Conservation (phyloP, 2,329 filamentous ascomycete genomes). For the Fusarium secorum region DNA sequence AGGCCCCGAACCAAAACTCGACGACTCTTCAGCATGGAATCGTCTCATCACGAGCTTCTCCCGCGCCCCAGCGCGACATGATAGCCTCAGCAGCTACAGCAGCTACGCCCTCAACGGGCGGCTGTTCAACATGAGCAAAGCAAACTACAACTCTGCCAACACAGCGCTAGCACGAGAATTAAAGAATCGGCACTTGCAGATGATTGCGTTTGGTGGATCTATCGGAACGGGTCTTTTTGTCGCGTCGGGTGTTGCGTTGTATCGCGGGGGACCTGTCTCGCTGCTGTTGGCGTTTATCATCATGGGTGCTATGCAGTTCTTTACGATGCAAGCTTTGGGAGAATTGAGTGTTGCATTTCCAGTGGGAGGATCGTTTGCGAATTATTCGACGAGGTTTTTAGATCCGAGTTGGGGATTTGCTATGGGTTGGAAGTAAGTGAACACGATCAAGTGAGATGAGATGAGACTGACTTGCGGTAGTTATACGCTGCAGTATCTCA, state of each 20-base stretch:
- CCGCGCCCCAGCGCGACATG: constrained; percentile 17
- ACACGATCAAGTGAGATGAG: too few species aligned
- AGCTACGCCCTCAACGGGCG: constrained; percentile 20
- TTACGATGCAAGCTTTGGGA: constrained; percentile 87
- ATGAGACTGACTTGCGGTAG: constrained; percentile 48
- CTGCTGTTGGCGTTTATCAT: constrained; percentile 77
- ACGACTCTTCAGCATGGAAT: not conserved
- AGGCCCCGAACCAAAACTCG: not conserved
- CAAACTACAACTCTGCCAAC: constrained; percentile 76
- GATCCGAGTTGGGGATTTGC: constrained; percentile 95
- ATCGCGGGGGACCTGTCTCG: constrained; percentile 77
- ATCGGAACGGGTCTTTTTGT: constrained; percentile 91
- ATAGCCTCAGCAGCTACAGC: constrained; percentile 15
- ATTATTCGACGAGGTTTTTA: constrained; percentile 91
- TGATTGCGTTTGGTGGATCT: constrained; percentile 72
- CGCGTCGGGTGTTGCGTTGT: constrained; percentile 76
- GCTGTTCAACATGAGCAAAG: constrained; percentile 62
- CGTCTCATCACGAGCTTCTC: constrained; percentile 27
- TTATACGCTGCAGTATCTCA: constrained; percentile 87
- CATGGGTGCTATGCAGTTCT: constrained; percentile 88
- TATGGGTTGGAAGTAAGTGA: constrained; percentile 84
- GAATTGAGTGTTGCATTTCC: constrained; percentile 91
- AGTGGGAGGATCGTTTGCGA: constrained; percentile 88
- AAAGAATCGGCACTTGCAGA: constrained; percentile 72
- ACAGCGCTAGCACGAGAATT: constrained; percentile 77